phyloP scores from a whole-genome alignment of 192 early-diverging fungal genomes.

The Podila clonocystis region DNA sequence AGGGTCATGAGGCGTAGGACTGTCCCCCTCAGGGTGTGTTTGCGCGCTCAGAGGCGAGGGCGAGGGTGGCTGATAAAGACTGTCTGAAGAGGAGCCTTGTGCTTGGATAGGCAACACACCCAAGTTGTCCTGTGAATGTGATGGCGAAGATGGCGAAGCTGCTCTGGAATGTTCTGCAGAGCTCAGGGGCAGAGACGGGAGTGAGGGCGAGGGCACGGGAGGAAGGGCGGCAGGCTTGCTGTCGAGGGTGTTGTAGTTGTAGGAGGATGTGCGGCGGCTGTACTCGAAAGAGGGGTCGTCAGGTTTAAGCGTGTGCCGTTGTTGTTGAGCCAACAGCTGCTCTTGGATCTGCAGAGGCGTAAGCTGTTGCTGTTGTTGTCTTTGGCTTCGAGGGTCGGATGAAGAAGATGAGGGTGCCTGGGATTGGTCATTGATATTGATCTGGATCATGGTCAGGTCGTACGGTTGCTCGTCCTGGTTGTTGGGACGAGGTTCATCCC shows the following conservation, averaged over 20 bases:
- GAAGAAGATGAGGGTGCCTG: background rate
- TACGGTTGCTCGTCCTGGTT: constrained; percentile 27
- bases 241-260: constrained; percentile 24
- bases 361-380: background rate
- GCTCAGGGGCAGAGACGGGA: constrained; percentile 15
- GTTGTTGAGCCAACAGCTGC: constrained; percentile 16
- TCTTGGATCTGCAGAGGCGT: constrained; percentile 39
- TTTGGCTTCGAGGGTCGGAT: background rate
- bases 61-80: constrained; percentile 3
- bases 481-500: background rate
- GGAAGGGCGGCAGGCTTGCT: constrained; percentile 19
- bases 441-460: constrained; percentile 38
- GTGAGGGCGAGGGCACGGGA: constrained; percentile 29
- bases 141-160: background rate
- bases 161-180: background rate
- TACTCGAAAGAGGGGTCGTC: constrained; percentile 24
- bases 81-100: background rate
- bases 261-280: constrained; percentile 27
- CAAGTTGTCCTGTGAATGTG: background rate
- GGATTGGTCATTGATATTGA: constrained; percentile 37
- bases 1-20: no score
- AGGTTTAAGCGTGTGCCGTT: constrained; percentile 8
- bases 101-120: no score
- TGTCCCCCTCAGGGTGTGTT: background rate
- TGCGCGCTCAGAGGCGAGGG: constrained; percentile 6